Percentiles rank a stretch among this genome's conserved stretches.
These are phyloP conservation scores for Rhynchosporium graminicola DNA, from an alignment of 2,329 filamentous ascomycete species.

Conservation along the genomic window DNA sequence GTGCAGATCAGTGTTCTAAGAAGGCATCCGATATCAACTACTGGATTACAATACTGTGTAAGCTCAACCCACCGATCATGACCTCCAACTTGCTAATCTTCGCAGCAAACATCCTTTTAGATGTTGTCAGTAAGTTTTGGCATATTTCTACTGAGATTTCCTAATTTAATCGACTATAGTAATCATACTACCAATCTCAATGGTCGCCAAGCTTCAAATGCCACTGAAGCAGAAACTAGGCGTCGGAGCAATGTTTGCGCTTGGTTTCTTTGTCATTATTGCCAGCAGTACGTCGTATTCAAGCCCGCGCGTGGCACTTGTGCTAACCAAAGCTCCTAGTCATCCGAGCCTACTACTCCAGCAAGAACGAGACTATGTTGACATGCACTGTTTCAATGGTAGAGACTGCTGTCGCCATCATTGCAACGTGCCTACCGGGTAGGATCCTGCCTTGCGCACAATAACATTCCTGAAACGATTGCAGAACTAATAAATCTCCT, in stretches of 20 bases:
- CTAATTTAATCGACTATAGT: conserved; percentile 26
- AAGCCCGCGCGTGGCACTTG: conserved; percentile 12
- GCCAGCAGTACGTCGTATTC: conserved; percentile 11
- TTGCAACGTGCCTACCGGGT: conserved; percentile 35
- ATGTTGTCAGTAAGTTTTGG: conserved; percentile 1
- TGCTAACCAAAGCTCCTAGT: conserved; percentile 26
- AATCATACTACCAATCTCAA: conserved; percentile 42
- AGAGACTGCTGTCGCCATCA: conserved; percentile 45
- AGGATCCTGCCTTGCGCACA: neutral
- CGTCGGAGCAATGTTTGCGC: conserved; percentile 21
- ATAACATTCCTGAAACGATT: neutral
- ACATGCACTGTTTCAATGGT: conserved; percentile 45
- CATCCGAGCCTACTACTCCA: conserved; percentile 42
- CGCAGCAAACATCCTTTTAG: conserved; percentile 7
- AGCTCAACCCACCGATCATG: neutral
- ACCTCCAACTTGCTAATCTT: neutral
- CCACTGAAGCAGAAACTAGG: conserved; percentile 24
- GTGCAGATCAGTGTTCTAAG: conserved; percentile 13
- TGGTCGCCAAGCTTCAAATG: conserved; percentile 43
- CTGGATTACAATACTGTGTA: conserved; percentile 21
- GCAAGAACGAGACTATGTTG: conserved; percentile 42
- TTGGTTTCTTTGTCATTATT: conserved; percentile 23
- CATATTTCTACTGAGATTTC: neutral
- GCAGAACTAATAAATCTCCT: neutral
- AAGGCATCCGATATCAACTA: conserved; percentile 25